These are phyloP conservation scores for Candida yuanshanica DNA, from an alignment of 805 yeast species.

Conservation along the genomic window DNA sequence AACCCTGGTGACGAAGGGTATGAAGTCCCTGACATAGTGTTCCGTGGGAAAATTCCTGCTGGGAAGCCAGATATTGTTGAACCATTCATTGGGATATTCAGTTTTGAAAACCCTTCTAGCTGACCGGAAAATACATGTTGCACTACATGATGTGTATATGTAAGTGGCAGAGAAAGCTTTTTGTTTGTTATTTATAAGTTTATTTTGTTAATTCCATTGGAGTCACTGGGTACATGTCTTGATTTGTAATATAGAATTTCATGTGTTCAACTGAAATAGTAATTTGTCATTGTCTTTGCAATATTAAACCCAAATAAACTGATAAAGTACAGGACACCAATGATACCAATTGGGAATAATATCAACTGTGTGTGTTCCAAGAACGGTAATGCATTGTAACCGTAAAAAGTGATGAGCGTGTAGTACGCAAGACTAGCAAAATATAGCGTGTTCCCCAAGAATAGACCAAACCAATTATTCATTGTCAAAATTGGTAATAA, in stretches of 20 bases:
- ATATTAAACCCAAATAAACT: slow-evolving; percentile 67
- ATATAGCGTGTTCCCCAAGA: slow-evolving; percentile 77
- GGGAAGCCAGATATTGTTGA: slow-evolving; percentile 46
- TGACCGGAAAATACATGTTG: not conserved
- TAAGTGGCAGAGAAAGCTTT: not conserved
- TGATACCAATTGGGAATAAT: slow-evolving; percentile 57
- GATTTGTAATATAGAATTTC: not conserved
- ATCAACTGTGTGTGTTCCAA: slow-evolving; percentile 57
- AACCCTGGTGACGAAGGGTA: slow-evolving; percentile 33
- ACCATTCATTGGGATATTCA: slow-evolving; percentile 51
- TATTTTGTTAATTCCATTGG: not conserved
- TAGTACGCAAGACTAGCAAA: slow-evolving; percentile 71
- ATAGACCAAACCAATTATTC: slow-evolving; percentile 58
- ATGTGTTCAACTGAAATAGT: slow-evolving; percentile 15
- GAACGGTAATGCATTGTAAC: slow-evolving; percentile 74
- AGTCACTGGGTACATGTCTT: not conserved
- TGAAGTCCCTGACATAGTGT: slow-evolving; percentile 42
- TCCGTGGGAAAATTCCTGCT: slow-evolving; percentile 46
- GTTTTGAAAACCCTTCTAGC: slow-evolving; percentile 33
- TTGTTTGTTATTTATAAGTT: not conserved
- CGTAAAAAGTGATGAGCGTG: slow-evolving; percentile 76
- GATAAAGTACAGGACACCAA: slow-evolving; percentile 52
- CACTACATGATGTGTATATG: not conserved
- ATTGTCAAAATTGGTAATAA: slow-evolving; percentile 65
- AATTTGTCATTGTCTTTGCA: slow-evolving; percentile 54